These are phyloP conservation scores for Laguncularia racemosa DNA, from an alignment of 345 rosid species.

Conservation along the genomic window DNA sequence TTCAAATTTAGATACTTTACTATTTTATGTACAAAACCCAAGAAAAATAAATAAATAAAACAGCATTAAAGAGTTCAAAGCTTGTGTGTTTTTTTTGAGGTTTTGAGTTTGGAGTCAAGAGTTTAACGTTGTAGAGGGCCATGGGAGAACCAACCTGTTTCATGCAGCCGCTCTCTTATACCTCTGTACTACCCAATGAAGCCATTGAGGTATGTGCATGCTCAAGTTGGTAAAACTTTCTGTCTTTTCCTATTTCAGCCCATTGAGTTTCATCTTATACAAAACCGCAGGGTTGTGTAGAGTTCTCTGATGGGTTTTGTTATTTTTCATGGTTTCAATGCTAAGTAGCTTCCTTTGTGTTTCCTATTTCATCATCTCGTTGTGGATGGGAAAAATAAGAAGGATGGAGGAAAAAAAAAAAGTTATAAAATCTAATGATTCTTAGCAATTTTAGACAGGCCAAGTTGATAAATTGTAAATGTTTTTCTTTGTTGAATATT, in stretches of 20 bases:
- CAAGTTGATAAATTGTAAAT: too few species aligned
- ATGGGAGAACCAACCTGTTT: slow-evolving; percentile 91
- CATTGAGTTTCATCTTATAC: background rate
- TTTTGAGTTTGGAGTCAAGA: slow-evolving; percentile 7
- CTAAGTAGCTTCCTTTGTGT: too few species aligned
- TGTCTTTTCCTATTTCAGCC: background rate
- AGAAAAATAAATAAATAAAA: background rate
- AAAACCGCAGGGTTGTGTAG: background rate
- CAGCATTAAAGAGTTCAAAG: slow-evolving; percentile 1
- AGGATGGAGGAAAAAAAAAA: too few species aligned
- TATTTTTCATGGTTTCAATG: too few species aligned
- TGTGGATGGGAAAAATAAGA: too few species aligned
- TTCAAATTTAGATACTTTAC: slow-evolving; percentile 25
- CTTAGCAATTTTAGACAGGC: too few species aligned
- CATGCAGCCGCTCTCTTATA: slow-evolving; percentile 79
- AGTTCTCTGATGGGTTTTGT: too few species aligned
- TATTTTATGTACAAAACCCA: background rate
- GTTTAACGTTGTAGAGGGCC: slow-evolving; percentile 5
- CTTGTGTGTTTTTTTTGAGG: background rate
- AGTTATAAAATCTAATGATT: too few species aligned
- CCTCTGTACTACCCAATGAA: slow-evolving; percentile 46
- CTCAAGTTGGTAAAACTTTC: background rate
- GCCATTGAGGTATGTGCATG: slow-evolving; percentile 45
- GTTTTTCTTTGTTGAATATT: too few species aligned
- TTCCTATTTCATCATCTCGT: too few species aligned